Conservation (phyloP, 257 asterid species). For the Eucommia ulmoides region DNA sequence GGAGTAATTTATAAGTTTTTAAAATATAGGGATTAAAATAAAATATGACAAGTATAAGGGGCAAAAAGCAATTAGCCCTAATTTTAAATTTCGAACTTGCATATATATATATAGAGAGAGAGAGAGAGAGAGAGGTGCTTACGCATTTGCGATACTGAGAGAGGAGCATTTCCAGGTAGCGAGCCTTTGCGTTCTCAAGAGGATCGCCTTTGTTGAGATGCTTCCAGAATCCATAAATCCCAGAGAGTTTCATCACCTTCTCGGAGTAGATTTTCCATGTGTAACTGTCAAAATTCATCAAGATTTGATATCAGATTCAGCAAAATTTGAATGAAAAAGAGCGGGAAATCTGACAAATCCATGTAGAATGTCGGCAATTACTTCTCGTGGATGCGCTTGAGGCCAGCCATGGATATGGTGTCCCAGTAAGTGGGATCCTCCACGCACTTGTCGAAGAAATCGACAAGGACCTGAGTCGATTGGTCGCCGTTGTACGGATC, state of each 20-base stretch:
- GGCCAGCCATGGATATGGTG: conserved; percentile 51
- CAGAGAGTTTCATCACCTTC: conserved; percentile 73
- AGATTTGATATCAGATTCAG: background rate
- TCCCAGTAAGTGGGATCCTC: conserved; percentile 73
- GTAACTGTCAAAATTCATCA: conserved; percentile 29
- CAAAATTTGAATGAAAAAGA: too few species aligned
- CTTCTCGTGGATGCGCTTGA: conserved; percentile 82
- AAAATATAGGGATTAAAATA: too few species aligned
- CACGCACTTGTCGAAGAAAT: conserved; percentile 63
- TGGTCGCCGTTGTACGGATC: conserved; percentile 84
- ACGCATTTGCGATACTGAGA: conserved; percentile 80
- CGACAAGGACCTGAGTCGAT: conserved; percentile 50
- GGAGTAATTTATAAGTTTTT: too few species aligned
- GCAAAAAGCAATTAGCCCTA: too few species aligned
- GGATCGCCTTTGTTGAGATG: conserved; percentile 80
- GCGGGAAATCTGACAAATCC: too few species aligned
- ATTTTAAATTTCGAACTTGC: too few species aligned
- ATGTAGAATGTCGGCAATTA: too few species aligned
- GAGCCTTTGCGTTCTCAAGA: conserved; percentile 63
- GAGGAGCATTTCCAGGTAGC: conserved; percentile 85
- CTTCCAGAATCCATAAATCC: conserved; percentile 93
- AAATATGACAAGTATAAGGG: too few species aligned
- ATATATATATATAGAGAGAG: too few species aligned
- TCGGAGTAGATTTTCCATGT: conserved; percentile 93
- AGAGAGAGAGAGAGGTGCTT: conserved; percentile 15